Percentiles rank a stretch among this genome's conserved stretches.
These are phyloP conservation scores for Lachnellula suecica DNA, from an alignment of 2,329 filamentous ascomycete species.

Conservation along the genomic window DNA sequence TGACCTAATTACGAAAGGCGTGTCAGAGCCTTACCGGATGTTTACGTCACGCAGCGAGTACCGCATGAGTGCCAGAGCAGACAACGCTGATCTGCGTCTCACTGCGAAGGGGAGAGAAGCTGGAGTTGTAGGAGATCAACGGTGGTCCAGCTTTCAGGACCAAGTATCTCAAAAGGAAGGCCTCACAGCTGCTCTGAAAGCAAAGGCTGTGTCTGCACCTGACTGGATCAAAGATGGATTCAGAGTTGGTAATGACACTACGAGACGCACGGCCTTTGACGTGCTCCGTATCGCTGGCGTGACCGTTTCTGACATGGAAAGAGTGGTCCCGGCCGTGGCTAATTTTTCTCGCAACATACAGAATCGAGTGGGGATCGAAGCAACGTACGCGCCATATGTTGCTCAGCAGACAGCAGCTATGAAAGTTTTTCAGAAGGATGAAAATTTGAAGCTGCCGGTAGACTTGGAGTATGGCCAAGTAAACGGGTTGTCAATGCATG, in stretches of 20 bases:
- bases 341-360: slow-evolving; percentile 59
- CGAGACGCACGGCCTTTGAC: slow-evolving; percentile 72
- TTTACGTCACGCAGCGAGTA: slow-evolving; percentile 96
- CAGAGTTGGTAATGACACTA: slow-evolving; percentile 63
- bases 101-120: slow-evolving; percentile 74
- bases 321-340: slow-evolving; percentile 55
- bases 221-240: slow-evolving; percentile 73
- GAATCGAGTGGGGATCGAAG: slow-evolving; percentile 75
- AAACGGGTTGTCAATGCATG: slow-evolving; percentile 74
- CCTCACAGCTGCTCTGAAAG: slow-evolving; percentile 60
- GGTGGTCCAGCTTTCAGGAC: slow-evolving; percentile 71
- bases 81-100: slow-evolving; percentile 89
- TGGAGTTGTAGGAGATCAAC: slow-evolving; percentile 74
- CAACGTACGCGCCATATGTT: slow-evolving; percentile 84
- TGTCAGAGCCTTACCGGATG: slow-evolving; percentile 97
- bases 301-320: slow-evolving; percentile 55
- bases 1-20: slow-evolving; percentile 93
- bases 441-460: slow-evolving; percentile 67
- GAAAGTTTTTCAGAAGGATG: slow-evolving; percentile 71
- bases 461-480: slow-evolving; percentile 77
- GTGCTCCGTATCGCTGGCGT: slow-evolving; percentile 69
- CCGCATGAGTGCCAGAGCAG: slow-evolving; percentile 85
- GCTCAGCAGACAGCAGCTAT: slow-evolving; percentile 67
- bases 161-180: slow-evolving; percentile 66
- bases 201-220: slow-evolving; percentile 55